Evolutionary conservation across 2,329 filamentous ascomycete genomes (phyloP).

Genomic region (Cladophialophora immunda): DNA sequence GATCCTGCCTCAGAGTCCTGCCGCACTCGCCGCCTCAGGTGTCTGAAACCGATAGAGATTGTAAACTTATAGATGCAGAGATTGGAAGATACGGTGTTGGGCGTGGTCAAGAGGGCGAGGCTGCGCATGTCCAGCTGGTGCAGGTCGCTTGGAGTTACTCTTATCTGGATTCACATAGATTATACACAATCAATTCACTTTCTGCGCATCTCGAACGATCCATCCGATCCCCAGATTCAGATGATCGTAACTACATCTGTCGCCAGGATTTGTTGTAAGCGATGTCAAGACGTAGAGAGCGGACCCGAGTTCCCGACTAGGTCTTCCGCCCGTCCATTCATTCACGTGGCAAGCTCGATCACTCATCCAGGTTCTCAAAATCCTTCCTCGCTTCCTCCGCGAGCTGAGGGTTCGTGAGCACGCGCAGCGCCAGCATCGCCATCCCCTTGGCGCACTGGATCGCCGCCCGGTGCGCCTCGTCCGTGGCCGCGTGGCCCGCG

Average conservation of each 20-base stretch:
- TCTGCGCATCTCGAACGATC: not conserved
- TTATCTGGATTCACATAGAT: too few species aligned
- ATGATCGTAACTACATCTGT: too few species aligned
- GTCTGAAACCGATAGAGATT: not conserved
- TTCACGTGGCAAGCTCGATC: not conserved
- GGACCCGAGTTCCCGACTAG: not conserved
- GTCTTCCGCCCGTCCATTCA: not conserved
- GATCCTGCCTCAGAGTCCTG: conserved; percentile 50
- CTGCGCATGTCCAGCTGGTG: not conserved
- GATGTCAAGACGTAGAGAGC: not conserved
- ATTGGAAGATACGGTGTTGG: not conserved
- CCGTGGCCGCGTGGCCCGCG: conserved; percentile 53
- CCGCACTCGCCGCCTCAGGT: not conserved
- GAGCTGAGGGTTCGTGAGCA: conserved; percentile 18
- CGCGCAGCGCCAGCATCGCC: conserved; percentile 49
- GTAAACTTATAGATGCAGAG: not conserved
- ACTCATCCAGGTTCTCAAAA: conserved; percentile 2
- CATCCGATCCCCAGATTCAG: not conserved
- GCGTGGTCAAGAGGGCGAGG: not conserved
- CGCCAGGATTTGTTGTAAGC: not conserved
- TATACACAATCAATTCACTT: not conserved
- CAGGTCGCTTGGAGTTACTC: too few species aligned
- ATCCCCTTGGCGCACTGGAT: conserved; percentile 58
- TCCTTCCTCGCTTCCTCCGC: conserved; percentile 14
- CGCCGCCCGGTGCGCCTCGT: conserved; percentile 51